Percentiles rank a stretch among this genome's conserved stretches.
phyloP scores from a whole-genome alignment of 768 basidiomycete species.

The Leccinellum albellum region DNA sequence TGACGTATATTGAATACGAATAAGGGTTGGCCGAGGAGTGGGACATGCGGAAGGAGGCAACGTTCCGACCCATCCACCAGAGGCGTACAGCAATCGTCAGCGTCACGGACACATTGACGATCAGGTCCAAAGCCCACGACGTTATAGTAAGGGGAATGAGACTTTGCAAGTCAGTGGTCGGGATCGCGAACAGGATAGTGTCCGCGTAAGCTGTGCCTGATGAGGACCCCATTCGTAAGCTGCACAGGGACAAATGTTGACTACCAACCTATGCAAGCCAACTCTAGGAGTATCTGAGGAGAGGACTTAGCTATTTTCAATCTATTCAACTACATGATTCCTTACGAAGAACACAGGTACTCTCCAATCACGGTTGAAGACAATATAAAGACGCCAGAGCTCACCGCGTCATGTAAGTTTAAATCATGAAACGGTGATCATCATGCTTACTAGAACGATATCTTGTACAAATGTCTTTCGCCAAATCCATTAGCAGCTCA shows the following conservation, averaged over 20 bases:
- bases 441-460: slow-evolving; percentile 11
- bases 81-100: slow-evolving; percentile 19
- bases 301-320: background rate
- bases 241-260: background rate
- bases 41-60: slow-evolving; percentile 1
- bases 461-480: slow-evolving; percentile 15
- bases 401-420: background rate
- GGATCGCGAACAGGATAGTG: slow-evolving; percentile 9
- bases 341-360: slow-evolving; percentile 18
- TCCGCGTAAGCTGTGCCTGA: slow-evolving; percentile 10
- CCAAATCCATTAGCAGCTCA: background rate
- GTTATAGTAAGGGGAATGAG: slow-evolving; percentile 9
- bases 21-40: slow-evolving; percentile 9
- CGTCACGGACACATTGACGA: slow-evolving; percentile 19
- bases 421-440: background rate
- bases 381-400: slow-evolving; percentile 24
- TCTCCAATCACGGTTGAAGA: slow-evolving; percentile 21
- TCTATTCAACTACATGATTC: background rate
- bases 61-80: slow-evolving; percentile 17
- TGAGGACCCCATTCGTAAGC: background rate
- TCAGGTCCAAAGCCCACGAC: slow-evolving; percentile 20
- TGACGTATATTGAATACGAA: slow-evolving; percentile 13
- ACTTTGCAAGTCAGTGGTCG: slow-evolving; percentile 1
- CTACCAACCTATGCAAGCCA: slow-evolving; percentile 18
- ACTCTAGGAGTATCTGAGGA: slow-evolving; percentile 18